A percentile compares a stretch with the other conserved stretches of the same genome.
Conservation (phyloP, 2,329 filamentous ascomycete genomes). For the Exophiala lecanii-corni region DNA sequence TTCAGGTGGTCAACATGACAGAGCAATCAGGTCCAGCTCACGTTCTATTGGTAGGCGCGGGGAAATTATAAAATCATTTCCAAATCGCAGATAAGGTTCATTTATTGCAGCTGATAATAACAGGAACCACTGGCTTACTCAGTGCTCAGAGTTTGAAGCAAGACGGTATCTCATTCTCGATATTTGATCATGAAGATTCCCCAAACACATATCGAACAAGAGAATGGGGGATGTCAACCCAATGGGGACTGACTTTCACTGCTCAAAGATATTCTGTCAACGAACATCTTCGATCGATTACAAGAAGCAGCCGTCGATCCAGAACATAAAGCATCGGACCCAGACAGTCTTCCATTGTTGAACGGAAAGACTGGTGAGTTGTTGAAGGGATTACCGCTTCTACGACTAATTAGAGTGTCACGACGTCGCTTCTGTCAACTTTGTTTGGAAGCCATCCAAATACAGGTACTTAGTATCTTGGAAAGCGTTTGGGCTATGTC, state of each 20-base stretch:
- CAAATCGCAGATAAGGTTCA: too few relatives aligned
- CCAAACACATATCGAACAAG: slow-evolving; percentile 24
- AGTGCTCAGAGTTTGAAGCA: too few relatives aligned
- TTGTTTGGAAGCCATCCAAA: slow-evolving; percentile 13
- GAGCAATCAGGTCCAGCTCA: too few relatives aligned
- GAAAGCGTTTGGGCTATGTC: background rate
- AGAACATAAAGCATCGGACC: slow-evolving; percentile 23
- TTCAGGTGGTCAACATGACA: too few relatives aligned
- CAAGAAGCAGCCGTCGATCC: slow-evolving; percentile 30
- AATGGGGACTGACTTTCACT: slow-evolving; percentile 30
- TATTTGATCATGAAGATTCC: too few relatives aligned
- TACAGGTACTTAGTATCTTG: slow-evolving; percentile 10
- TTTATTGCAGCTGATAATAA: too few relatives aligned
- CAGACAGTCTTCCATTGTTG: slow-evolving; percentile 18
- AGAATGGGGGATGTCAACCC: slow-evolving; percentile 35
- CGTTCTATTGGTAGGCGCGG: too few relatives aligned
- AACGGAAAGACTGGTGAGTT: slow-evolving; percentile 19
- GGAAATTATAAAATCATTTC: too few relatives aligned
- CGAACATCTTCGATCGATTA: slow-evolving; percentile 28
- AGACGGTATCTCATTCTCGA: too few relatives aligned
- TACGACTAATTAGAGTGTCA: slow-evolving; percentile 12
- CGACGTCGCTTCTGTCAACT: slow-evolving; percentile 14
- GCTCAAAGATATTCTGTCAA: slow-evolving; percentile 26
- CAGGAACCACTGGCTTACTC: too few relatives aligned
- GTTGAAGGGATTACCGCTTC: slow-evolving; percentile 12